Base-by-base conservation (phyloP, 1,139 yeast genomes). In the Scheffersomyces segobiensis region DNA sequence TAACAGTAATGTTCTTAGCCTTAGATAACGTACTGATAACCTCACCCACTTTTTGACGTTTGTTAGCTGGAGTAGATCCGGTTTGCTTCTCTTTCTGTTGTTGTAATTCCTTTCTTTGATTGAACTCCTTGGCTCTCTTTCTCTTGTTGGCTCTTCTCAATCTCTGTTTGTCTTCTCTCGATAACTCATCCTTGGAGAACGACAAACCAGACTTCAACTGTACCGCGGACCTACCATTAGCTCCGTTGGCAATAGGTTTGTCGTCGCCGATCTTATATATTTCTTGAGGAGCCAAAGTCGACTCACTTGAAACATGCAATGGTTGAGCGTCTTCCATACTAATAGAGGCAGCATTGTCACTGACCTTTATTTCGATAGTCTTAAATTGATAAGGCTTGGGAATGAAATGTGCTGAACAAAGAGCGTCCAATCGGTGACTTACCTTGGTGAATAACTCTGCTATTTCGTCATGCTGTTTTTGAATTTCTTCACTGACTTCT, bases 311-410 rank as follows among this genome's bases (percentile, higher is more conserved):
- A 76, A 91, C 82, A 52, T 93, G 88, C 57, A 91, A 80, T 53
- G 99, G 99, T 75, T 93, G 98, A 1, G 98, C 96, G 69, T 95
- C 99, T 75, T 95, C 99, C 97, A 93, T 91, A 6, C 88, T 71
- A 56, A 95, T 88, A 1, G 97, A 84, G 1, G 97, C 88, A 2
- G 70, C 69, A 52, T 67, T 68, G 57, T 76, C 81, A 42, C 71
- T 71, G 50, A 93, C 92, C 69, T 88, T 92, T 68, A 95, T 87
- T 60, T 91, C 93, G 63, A 93, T 78, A 26, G 88, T 76, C 65
- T 91, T 90, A 62, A 69, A 72, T 70, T 90, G 88, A 58, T 91
- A 87, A 18, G 97, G 97, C 72, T 89, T 91, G 57, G 99, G 99
- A 56, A 93, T 85, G 77, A 89, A 95, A 71, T 93, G 96, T 65